A percentile compares a stretch with the other conserved stretches of the same genome.
phyloP scores from a whole-genome alignment of 1,139 yeast genomes.

The Protomyces arabidopsidicola region DNA sequence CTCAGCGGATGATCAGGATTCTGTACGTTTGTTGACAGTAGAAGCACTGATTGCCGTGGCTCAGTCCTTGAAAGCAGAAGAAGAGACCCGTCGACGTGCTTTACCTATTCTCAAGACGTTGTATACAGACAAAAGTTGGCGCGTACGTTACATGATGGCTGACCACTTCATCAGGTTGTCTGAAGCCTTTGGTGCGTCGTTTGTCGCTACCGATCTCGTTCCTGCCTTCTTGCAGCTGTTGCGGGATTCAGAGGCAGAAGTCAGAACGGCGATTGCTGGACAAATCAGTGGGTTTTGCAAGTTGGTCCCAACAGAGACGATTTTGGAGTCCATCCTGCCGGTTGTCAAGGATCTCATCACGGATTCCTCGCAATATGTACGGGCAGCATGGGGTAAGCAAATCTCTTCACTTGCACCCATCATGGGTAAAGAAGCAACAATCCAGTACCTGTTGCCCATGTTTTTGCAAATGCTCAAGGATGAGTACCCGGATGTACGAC shows the following conservation, averaged over 20 bases:
- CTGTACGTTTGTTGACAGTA: constrained; percentile 84
- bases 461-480: constrained; percentile 92
- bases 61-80: constrained; percentile 38
- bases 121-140: constrained; percentile 90
- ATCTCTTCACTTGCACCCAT: constrained; percentile 83
- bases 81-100: constrained; percentile 32
- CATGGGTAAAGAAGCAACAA: constrained; percentile 75
- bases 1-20: constrained; percentile 85
- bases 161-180: constrained; percentile 80
- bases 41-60: constrained; percentile 66
- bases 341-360: constrained; percentile 76
- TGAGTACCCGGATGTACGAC: constrained; percentile 92
- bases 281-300: constrained; percentile 66
- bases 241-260: constrained; percentile 95
- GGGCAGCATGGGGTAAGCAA: constrained; percentile 86
- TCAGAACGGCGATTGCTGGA: constrained; percentile 87
- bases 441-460: constrained; percentile 77
- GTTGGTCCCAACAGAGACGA: constrained; percentile 44
- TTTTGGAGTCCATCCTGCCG: constrained; percentile 72
- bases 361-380: constrained; percentile 88
- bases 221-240: constrained; percentile 70
- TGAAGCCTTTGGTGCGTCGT: constrained; percentile 40
- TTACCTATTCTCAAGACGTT: constrained; percentile 45
- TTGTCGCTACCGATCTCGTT: constrained; percentile 55
- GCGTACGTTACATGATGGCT: constrained; percentile 96